Evolutionary conservation across 805 yeast species (phyloP), one percentile per base, ranked within the genome.

Genomic region (Maudiozyma pseudohumilis): DNA sequence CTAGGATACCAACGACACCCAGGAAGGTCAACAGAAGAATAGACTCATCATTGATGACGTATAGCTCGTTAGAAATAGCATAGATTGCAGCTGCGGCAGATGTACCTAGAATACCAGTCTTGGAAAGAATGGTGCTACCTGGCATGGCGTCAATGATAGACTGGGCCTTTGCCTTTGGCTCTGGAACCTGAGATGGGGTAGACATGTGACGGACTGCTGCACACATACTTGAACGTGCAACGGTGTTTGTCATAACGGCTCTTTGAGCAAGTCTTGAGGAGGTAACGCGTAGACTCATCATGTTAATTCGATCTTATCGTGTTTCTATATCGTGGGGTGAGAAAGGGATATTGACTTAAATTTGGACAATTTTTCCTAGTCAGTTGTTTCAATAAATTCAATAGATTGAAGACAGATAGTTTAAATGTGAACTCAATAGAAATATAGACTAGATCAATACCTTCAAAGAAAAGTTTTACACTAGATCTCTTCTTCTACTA

Each of bases 81-180:
- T 87, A 92, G 51, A 89, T 64, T 43, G 94, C 79, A 40, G 95
- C 97, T 45, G 96, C 96, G 44, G 95, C 77, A 44, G 89, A 75
- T 38, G 98, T 88, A 56, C 96, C 96, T 57, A 92, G 71, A 59
- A 88, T 74, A 60, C 96, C 96, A 45, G 96, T 86, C 77, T 92
- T 92, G 50, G 96, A 76, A 52, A 89, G 64, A 52, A 75, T 70
- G 56, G 77, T 75, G 77, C 75, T 80, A 63, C 96, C 96, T 64
- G 98, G 98, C 52, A 92, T 68, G 46, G 96, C 85, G 58, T 83
- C 88, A 55, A 89, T 77, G 65, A 89, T 77, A 37, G 95, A 77
- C 58, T 75, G 66, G 42, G 98, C 98, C 74, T 85, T 85, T 52
- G 80, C 73, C 71, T 86, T 81, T 65, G 96, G 95, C 56, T 88